Base-by-base conservation (phyloP, 2,329 filamentous ascomycete genomes). In the Pestalotiopsis sp. region DNA sequence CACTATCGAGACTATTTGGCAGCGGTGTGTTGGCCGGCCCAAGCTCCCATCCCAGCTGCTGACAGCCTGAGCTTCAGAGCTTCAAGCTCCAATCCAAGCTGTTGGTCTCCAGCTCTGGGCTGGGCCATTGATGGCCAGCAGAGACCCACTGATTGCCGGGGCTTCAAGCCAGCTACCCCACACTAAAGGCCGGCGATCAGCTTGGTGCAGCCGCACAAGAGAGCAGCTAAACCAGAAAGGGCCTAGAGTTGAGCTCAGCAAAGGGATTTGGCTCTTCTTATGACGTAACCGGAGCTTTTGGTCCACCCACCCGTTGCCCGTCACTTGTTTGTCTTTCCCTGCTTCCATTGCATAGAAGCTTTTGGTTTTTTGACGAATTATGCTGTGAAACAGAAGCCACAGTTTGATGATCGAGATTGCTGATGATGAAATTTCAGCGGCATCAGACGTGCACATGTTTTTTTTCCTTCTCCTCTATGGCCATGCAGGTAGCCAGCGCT, bases 271-370 rank as follows among this genome's bases (percentile, higher is more conserved):
- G 45, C 45, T 17, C n/a, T n/a, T 17, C 6, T n/a, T 11, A 76
- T 77, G 76, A 77, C 76, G 71, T 77, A 75, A 76, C 70, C 60
- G 68, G 72, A 77, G 70, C 71, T 67, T 73, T 74, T 75, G 41
- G 71, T 77, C 75, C 75, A 36, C 64, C 70, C 49, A 25, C 57
- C 49, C 58, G 20, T 60, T 31, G 41, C 39, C 31, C n/a, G 56
- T 7, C 38, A 17, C 25, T 63, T 4, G 41, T 13, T 38, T 63
- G 60, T 63, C 25, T 23, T 63, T 27, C 20, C 31, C 12, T 12
- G 39, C 36, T 65, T 41, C 61, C 17, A 13, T 56, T 56, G 20
- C 61, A 17, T 62, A n/a, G 25, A 49, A 38, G 23, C 39, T 58
- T 31, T 64, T 6, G 58, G 31, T n/a, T n/a, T 61, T 39, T 59